These are phyloP conservation scores for Podaxis sp. DNA, from an alignment of 768 basidiomycete species.

Conservation along the genomic window DNA sequence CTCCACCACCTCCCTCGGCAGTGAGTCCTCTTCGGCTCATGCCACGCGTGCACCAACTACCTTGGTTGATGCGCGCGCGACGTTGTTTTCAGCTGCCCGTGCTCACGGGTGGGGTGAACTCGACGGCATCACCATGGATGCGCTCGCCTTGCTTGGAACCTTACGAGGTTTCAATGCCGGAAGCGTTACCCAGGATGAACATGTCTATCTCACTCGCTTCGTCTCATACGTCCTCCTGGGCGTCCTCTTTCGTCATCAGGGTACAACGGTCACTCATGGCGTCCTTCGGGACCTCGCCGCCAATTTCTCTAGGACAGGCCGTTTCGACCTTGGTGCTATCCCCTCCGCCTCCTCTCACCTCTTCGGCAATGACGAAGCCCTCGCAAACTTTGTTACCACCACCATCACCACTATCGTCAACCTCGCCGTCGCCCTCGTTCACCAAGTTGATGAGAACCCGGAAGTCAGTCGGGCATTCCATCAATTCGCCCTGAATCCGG, in stretches of 20 bases:
- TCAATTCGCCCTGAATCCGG: background rate
- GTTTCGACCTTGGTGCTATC: background rate
- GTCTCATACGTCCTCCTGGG: background rate
- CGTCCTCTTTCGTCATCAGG: background rate
- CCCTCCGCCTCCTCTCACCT: background rate
- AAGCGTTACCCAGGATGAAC: background rate
- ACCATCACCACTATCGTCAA: background rate
- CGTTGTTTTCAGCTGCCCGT: background rate
- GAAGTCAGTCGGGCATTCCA: background rate
- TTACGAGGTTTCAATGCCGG: background rate
- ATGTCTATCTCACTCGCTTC: background rate
- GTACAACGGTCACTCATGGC: background rate
- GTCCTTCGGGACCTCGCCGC: background rate
- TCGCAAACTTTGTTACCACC: background rate
- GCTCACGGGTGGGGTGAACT: slow-evolving; percentile 9
- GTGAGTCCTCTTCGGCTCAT: background rate
- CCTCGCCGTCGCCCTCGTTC: background rate
- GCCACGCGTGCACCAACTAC: background rate
- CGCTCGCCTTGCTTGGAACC: background rate
- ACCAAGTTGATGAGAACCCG: background rate
- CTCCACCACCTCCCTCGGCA: slow-evolving; percentile 7
- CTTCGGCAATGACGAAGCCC: background rate
- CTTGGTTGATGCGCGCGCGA: background rate
- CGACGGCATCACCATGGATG: background rate
- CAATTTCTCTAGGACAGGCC: background rate